Percentiles rank a stretch among this genome's conserved stretches.
Evolutionary conservation across 2,329 filamentous ascomycete species (phyloP).

Genomic region (Xylariaceae sp.): DNA sequence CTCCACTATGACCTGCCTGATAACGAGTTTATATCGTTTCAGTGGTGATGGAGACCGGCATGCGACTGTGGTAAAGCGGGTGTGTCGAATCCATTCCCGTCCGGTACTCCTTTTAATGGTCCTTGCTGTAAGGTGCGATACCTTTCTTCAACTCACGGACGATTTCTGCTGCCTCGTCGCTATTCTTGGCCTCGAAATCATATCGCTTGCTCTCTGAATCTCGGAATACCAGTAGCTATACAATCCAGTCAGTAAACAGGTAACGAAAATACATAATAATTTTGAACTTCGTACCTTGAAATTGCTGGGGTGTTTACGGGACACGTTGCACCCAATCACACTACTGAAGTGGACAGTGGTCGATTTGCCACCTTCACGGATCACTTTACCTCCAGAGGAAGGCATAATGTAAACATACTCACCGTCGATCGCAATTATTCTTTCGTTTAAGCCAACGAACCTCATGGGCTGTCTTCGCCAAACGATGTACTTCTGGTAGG

Average conservation of each 20-base stretch:
- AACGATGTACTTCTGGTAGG: slow-evolving; percentile 79
- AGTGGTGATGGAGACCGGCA: neutral
- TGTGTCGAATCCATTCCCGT: neutral
- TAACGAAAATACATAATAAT: neutral
- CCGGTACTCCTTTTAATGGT: slow-evolving; percentile 9
- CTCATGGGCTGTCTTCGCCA: slow-evolving; percentile 85
- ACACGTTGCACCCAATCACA: slow-evolving; percentile 82
- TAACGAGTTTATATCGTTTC: neutral
- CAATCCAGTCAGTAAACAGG: slow-evolving; percentile 2
- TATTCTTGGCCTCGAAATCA: slow-evolving; percentile 80
- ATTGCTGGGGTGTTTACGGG: slow-evolving; percentile 78
- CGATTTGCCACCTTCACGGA: slow-evolving; percentile 72
- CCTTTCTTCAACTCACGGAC: slow-evolving; percentile 80
- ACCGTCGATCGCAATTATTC: slow-evolving; percentile 79
- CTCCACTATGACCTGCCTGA: neutral
- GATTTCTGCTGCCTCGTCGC: slow-evolving; percentile 78
- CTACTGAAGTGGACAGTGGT: slow-evolving; percentile 84
- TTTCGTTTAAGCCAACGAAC: slow-evolving; percentile 77
- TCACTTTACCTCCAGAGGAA: slow-evolving; percentile 68
- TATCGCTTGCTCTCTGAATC: slow-evolving; percentile 80
- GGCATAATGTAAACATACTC: slow-evolving; percentile 90
- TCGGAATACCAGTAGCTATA: slow-evolving; percentile 74
- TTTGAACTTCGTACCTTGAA: slow-evolving; percentile 66
- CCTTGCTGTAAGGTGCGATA: slow-evolving; percentile 65
- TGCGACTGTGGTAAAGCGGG: neutral